Percentiles rank a stretch among this genome's conserved stretches.
These are phyloP conservation scores for Yamadazyma pseudoaaseri DNA, from an alignment of 1,139 yeast genomes.

Conservation along the genomic window DNA sequence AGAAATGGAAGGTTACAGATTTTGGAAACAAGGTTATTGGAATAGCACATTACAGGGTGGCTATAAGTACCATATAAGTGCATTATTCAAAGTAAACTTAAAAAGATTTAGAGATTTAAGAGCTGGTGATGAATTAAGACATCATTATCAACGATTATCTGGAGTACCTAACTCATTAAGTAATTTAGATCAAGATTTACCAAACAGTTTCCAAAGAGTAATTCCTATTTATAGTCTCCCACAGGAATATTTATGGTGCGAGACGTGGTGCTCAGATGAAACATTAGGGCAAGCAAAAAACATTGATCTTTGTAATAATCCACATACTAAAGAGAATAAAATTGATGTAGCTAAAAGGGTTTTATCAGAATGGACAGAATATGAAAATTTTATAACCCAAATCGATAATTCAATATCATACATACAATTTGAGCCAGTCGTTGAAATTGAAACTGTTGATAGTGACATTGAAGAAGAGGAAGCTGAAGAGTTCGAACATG, in stretches of 20 bases:
- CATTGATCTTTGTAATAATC: constrained; percentile 82
- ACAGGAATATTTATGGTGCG: constrained; percentile 91
- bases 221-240: constrained; percentile 73
- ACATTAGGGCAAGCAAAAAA: constrained; percentile 63
- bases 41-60: constrained; percentile 56
- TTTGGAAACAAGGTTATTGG: constrained; percentile 97
- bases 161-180: constrained; percentile 76
- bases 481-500: constrained; percentile 9
- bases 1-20: constrained; percentile 83
- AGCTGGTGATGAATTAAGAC: constrained; percentile 78
- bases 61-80: constrained; percentile 77
- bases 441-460: too few species aligned
- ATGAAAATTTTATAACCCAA: constrained; percentile 34
- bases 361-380: constrained; percentile 72
- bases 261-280: constrained; percentile 85
- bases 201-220: constrained; percentile 73
- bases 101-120: constrained; percentile 56
- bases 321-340: constrained; percentile 75
- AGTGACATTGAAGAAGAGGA: too few species aligned
- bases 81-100: constrained; percentile 80
- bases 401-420: too few species aligned
- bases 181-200: constrained; percentile 88
- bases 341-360: constrained; percentile 71
- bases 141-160: constrained; percentile 83
- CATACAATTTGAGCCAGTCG: too few species aligned